Base-by-base conservation (phyloP, 148 eudicot species). In the Oxyria digyna region DNA sequence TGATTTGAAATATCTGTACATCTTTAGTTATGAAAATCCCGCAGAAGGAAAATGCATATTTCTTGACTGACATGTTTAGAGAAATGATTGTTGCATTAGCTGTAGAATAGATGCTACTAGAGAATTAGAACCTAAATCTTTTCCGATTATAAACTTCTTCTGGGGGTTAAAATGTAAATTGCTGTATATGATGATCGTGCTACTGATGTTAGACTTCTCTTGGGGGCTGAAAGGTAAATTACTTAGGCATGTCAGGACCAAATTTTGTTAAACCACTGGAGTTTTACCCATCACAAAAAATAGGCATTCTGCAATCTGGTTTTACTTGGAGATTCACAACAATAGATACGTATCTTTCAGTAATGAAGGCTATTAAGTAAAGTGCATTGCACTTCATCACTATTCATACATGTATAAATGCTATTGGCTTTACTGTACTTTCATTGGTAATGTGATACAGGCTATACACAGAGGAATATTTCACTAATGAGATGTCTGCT, bases 391-490 rank as follows among this genome's bases (percentile, higher is more conserved):
- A 8, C 31, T 52, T 52, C 31, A 12, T 24, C 62, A 54, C 9
- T 23, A 24, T 54, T 24, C 31, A 11, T 24, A 54, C 31, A 17
- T 24, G 4, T 54, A 26, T 54, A 54, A n/a, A 54, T 54, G 35
- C 65, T 29, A 59, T 59, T 27, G 65, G 37, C 65, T 59, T 59
- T 59, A 59, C 65, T 59, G 35, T 31, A 14, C 18, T 29, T 6
- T 38, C 37, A 12, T 59, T 48, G 46, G 54, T 46, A 40, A 26
- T 71, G 10, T 21, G 57, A 65, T 50, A 57, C 84, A 95, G 99
- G 91, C 83, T 95, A 38, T 95, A 91, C 72, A 87, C 97, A 17
- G 97, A 95, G 75, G 96, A 95, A 17, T 86, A 83, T 77, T 91
- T 70, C 75, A 50, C 52, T 54, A 91, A 88, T 43, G 91, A 95